phyloP scores from a whole-genome alignment of 73 alveolate species.

The Urostyla sp. region DNA sequence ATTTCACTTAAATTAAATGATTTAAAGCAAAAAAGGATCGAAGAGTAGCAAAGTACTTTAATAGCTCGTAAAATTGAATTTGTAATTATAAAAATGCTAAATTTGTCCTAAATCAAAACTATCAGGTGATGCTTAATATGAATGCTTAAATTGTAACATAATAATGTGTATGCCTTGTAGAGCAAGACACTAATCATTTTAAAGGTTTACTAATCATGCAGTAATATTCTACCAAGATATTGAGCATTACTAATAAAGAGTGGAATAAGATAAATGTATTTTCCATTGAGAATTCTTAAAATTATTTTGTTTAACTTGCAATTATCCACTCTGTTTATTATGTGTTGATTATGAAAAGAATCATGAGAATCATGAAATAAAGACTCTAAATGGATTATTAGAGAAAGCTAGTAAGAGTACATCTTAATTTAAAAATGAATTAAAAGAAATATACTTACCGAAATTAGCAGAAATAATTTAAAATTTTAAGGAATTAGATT shows the following conservation, averaged over 20 bases:
- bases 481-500: background rate
- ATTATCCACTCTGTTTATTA: constrained; percentile 24
- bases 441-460: constrained; percentile 5
- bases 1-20: background rate
- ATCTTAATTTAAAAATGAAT: background rate
- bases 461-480: background rate
- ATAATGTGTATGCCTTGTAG: constrained; percentile 18
- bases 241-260: constrained; percentile 30
- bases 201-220: constrained; percentile 29
- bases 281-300: constrained; percentile 31
- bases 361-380: constrained; percentile 15
- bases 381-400: constrained; percentile 16
- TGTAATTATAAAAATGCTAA: background rate
- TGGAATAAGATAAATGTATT: constrained; percentile 33
- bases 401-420: background rate
- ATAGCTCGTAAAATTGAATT: background rate
- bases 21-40: background rate
- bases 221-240: constrained; percentile 17
- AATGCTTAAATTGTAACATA: constrained; percentile 26
- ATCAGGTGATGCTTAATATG: constrained; percentile 16
- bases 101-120: constrained; percentile 20
- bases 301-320: constrained; percentile 31
- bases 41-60: constrained; percentile 15
- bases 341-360: constrained; percentile 45
- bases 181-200: constrained; percentile 5